phyloP scores from a whole-genome alignment of 371 early-diverging fungal genomes.

The Blakeslea trispora region DNA sequence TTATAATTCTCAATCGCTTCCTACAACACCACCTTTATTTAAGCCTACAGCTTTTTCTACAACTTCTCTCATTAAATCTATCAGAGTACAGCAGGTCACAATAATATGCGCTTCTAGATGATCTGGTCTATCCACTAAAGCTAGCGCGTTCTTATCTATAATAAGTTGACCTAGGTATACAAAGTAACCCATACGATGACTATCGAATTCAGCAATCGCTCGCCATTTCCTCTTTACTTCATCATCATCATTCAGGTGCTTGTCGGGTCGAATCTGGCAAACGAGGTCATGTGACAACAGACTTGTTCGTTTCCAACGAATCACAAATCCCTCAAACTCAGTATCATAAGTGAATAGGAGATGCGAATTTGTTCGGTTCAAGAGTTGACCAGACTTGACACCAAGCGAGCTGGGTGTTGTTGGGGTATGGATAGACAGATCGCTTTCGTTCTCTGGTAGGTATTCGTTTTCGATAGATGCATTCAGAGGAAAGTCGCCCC shows the following conservation, averaged over 20 bases:
- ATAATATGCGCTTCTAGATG: constrained; percentile 40
- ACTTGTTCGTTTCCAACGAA: constrained; percentile 47
- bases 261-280: constrained; percentile 28
- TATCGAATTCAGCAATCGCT: constrained; percentile 48
- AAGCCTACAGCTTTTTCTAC: constrained; percentile 53
- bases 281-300: constrained; percentile 47
- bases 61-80: constrained; percentile 53
- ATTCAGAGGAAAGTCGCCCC: constrained; percentile 29
- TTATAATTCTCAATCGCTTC: constrained; percentile 27
- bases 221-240: constrained; percentile 23
- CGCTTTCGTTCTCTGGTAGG: constrained; percentile 11
- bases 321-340: constrained; percentile 30
- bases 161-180: constrained; percentile 38
- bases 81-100: constrained; percentile 47
- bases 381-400: constrained; percentile 23
- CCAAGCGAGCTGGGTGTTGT: neutral
- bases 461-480: neutral
- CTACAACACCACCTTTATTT: constrained; percentile 47
- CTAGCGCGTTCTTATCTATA: constrained; percentile 35
- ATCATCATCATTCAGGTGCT: constrained; percentile 8
- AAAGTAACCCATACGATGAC: constrained; percentile 52
- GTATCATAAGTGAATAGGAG: constrained; percentile 46
- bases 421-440: neutral
- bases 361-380: constrained; percentile 38
- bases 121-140: constrained; percentile 28